These are phyloP conservation scores for Rusavskia elegans DNA, from an alignment of 495 filamentous ascomycete species.

Conservation along the genomic window DNA sequence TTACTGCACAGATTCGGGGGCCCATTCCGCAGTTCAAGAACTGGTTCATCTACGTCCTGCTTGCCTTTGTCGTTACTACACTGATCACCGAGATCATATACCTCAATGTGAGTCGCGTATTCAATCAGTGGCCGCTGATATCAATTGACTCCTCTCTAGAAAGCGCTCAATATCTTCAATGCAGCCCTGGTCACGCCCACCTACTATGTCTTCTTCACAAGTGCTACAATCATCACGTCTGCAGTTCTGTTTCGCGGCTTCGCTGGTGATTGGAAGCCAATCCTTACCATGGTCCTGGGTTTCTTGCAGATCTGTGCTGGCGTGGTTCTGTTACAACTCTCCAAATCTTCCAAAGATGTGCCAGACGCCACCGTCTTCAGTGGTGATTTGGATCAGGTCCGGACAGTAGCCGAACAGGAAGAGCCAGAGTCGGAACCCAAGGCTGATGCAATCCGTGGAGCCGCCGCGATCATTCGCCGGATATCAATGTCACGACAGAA, in stretches of 20 bases:
- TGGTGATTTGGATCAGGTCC: constrained; percentile 86
- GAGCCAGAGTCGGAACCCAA: constrained; percentile 92
- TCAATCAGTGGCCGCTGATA: not conserved
- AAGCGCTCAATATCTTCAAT: constrained; percentile 97
- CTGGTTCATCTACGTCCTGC: constrained; percentile 87
- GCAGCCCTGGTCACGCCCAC: constrained; percentile 94
- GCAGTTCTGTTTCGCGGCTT: constrained; percentile 89
- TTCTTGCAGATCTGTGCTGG: constrained; percentile 91
- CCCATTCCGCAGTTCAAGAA: constrained; percentile 83
- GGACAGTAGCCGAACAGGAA: constrained; percentile 84
- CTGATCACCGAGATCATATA: constrained; percentile 87
- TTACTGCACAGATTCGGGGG: constrained; percentile 55
- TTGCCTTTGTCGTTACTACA: constrained; percentile 80
- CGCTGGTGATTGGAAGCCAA: constrained; percentile 66
- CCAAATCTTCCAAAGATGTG: constrained; percentile 94
- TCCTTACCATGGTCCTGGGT: constrained; percentile 79
- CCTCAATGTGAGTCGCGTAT: constrained; percentile 57
- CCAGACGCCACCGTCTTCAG: constrained; percentile 86
- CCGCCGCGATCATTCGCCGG: constrained; percentile 76
- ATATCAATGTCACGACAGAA: constrained; percentile 62
- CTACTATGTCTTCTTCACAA: constrained; percentile 97
- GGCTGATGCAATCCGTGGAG: constrained; percentile 86
- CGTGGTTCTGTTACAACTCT: constrained; percentile 93
- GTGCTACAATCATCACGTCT: constrained; percentile 82
- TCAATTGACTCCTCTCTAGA: constrained; percentile 41